Conservation (phyloP, 805 yeast species). For the Nakazawaea wickerhamii region DNA sequence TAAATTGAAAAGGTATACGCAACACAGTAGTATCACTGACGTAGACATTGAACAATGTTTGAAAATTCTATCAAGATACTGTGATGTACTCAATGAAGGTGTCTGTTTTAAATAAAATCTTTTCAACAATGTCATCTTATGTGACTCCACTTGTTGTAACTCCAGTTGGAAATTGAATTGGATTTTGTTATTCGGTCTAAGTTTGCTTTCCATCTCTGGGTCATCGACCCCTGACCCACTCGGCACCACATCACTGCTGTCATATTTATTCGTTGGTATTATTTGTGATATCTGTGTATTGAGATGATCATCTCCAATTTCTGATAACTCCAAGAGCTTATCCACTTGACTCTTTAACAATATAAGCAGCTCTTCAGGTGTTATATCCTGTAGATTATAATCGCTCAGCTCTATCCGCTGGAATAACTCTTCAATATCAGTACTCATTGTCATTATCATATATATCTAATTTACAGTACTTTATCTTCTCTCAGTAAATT, state of each 20-base stretch:
- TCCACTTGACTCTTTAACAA: constrained; percentile 21
- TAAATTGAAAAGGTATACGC: constrained; percentile 25
- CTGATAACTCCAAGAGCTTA: constrained; percentile 20
- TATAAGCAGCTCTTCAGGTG: constrained; percentile 25
- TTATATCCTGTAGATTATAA: constrained; percentile 18
- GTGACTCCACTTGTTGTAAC: not conserved
- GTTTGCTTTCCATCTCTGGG: not conserved
- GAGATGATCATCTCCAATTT: constrained; percentile 8
- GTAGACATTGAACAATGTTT: constrained; percentile 26
- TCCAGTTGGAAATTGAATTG: constrained; percentile 8
- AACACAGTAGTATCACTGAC: constrained; percentile 26
- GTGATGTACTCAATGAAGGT: constrained; percentile 23
- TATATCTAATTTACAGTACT: not conserved
- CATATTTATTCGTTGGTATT: not conserved
- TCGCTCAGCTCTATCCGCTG: constrained; percentile 18
- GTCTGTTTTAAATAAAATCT: constrained; percentile 26
- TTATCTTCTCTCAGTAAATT: not conserved
- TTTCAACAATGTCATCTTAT: constrained; percentile 19
- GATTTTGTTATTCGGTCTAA: constrained; percentile 4
- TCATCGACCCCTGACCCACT: constrained; percentile 2
- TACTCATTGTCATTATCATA: not conserved
- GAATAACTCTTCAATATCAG: constrained; percentile 30
- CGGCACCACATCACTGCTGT: constrained; percentile 13
- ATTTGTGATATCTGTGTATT: not conserved
- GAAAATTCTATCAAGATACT: constrained; percentile 28